These are phyloP conservation scores for Stenocarpella maydis DNA, from an alignment of 2,329 filamentous ascomycete species.

Conservation along the genomic window DNA sequence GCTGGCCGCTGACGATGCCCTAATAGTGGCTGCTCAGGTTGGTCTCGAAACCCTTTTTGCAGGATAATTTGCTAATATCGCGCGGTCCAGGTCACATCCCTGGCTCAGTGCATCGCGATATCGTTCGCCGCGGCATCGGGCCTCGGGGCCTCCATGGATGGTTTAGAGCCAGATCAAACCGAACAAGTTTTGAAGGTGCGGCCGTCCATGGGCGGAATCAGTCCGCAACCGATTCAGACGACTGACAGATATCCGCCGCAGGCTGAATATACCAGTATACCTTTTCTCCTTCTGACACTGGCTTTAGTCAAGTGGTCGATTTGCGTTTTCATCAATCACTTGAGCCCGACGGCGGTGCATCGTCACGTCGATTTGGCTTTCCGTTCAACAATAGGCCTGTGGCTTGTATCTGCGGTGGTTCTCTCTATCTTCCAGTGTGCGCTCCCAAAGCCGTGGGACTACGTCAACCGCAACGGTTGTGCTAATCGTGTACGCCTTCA, in stretches of 20 bases:
- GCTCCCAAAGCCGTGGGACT: slow-evolving; percentile 3
- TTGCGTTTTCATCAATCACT: slow-evolving; percentile 20
- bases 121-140: slow-evolving; percentile 4
- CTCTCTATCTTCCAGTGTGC: slow-evolving; percentile 13
- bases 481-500: neutral
- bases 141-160: neutral
- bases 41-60: neutral
- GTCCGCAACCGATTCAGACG: too few relatives aligned
- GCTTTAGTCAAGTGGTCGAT: slow-evolving; percentile 24
- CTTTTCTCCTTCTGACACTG: slow-evolving; percentile 1
- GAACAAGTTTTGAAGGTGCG: neutral
- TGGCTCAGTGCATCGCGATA: slow-evolving; percentile 14
- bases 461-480: neutral
- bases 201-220: too few relatives aligned
- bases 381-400: slow-evolving; percentile 1
- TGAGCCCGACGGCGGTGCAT: slow-evolving; percentile 1
- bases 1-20: slow-evolving; percentile 1
- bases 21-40: slow-evolving; percentile 14
- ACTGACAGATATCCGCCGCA: neutral
- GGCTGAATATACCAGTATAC: slow-evolving; percentile 17
- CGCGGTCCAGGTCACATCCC: neutral
- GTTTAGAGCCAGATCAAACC: neutral
- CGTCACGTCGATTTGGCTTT: slow-evolving; percentile 10
- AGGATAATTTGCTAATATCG: neutral
- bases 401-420: neutral